These are phyloP conservation scores for Xanthoconium separans DNA, from an alignment of 1,284 basidiomycete species.

Conservation along the genomic window DNA sequence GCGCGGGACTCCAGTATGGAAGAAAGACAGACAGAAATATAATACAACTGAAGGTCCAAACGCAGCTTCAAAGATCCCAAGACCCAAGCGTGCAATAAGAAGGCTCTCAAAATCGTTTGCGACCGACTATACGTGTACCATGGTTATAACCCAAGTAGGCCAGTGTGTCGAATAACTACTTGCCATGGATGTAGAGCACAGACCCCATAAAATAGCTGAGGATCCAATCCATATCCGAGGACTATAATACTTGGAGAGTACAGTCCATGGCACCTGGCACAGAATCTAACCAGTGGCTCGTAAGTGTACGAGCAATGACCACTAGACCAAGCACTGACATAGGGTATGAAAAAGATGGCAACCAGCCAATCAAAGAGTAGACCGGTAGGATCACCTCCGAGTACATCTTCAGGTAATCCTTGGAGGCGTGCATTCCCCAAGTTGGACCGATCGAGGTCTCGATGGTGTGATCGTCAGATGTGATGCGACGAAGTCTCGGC, in stretches of 20 bases:
- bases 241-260: conserved; percentile 64
- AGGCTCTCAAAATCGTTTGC: conserved; percentile 58
- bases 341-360: conserved; percentile 74
- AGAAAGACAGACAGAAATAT: conserved; percentile 60
- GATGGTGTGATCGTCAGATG: conserved; percentile 2
- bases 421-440: conserved; percentile 76
- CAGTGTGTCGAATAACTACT: conserved; percentile 7
- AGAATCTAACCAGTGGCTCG: conserved; percentile 49
- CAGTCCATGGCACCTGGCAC: conserved; percentile 66
- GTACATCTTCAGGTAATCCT: conserved; percentile 59
- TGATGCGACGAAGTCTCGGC: neutral
- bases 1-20: neutral
- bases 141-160: neutral
- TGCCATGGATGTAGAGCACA: conserved; percentile 70
- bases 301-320: neutral
- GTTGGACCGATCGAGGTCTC: conserved; percentile 73
- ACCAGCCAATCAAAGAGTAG: conserved; percentile 71
- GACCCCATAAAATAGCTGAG: conserved; percentile 68
- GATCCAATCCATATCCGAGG: conserved; percentile 66
- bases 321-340: conserved; percentile 43
- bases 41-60: conserved; percentile 49
- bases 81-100: conserved; percentile 55
- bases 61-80: conserved; percentile 72
- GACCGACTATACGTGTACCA: conserved; percentile 44
- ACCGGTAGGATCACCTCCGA: conserved; percentile 68